phyloP scores from a whole-genome alignment of 1,284 basidiomycete genomes.

The Irpex lacteus region DNA sequence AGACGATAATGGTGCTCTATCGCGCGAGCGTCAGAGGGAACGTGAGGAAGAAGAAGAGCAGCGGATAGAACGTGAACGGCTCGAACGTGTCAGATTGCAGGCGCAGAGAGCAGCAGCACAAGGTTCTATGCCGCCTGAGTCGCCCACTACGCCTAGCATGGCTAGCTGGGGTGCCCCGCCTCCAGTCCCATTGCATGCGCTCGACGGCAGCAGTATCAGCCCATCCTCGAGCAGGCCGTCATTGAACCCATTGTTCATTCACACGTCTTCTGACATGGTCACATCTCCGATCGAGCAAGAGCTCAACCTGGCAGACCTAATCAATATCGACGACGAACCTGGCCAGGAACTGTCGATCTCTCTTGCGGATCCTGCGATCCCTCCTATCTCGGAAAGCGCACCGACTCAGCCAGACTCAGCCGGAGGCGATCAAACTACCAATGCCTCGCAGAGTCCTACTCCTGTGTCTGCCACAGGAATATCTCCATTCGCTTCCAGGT shows the following conservation, averaged over 20 bases:
- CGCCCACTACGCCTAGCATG: constrained; percentile 45
- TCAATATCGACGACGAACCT: constrained; percentile 74
- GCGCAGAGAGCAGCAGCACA: constrained; percentile 27
- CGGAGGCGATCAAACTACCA: constrained; percentile 19
- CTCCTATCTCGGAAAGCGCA: constrained; percentile 6
- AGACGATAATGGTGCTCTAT: constrained; percentile 56
- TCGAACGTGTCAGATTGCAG: constrained; percentile 48
- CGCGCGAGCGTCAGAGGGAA: constrained; percentile 48
- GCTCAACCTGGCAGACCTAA: constrained; percentile 70
- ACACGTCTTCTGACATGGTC: constrained; percentile 41
- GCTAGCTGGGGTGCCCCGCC: constrained; percentile 60
- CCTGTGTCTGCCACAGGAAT: constrained; percentile 28
- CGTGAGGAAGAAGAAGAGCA: constrained; percentile 59
- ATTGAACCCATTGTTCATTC: constrained; percentile 38
- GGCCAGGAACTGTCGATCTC: constrained; percentile 24
- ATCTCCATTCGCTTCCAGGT: constrained; percentile 51
- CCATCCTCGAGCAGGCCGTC: constrained; percentile 29
- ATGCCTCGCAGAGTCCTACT: constrained; percentile 13
- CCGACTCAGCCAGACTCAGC: constrained; percentile 4
- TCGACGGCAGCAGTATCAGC: constrained; percentile 24
- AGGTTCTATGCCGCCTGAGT: constrained; percentile 61
- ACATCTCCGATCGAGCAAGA: constrained; percentile 47
- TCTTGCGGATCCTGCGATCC: constrained; percentile 10
- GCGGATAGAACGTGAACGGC: constrained; percentile 59
- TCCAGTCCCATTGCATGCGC: constrained; percentile 44